Base-by-base conservation (phyloP, 805 yeast genomes). In the Soucietia sequanensis region DNA sequence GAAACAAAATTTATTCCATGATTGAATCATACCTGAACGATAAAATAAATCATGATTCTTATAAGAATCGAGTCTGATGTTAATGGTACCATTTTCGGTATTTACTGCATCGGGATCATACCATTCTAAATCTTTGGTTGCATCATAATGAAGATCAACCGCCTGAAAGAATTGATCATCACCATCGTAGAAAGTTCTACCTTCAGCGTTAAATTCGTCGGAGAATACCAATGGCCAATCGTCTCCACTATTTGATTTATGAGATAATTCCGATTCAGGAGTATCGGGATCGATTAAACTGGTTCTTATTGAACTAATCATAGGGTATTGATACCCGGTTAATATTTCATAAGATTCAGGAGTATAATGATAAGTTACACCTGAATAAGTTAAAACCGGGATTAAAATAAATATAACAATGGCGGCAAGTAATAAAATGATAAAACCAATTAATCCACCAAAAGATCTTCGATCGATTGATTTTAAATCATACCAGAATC, bases 91-190 rank as follows among this genome's bases (percentile, higher is more conserved):
- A 46, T 84, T 76, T 5, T 62, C 67, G 0, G 97, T 90, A 20
- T 80, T 72, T 3, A 73, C 79, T 1, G 96, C 96, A 56, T 90
- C 96, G 1, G 98, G 98, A 41, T 80, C 82, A 60, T 90, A 90
- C 96, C 96, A 90, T 65, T 90, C 97, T 53, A 88, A 71, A 68
- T 90, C 97, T 38, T 75, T 64, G 5, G 97, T 90, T 16, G 95
- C 95, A 35, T 75, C 90, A 59, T 90, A 90, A 57, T 88, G 78
- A 23, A 89, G 48, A 61, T 89, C 87, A 2, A 81, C 85, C 3
- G 88, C 96, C 28, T 84, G 76, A 84, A 91, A 90, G 54, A 84
- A 88, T 59, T 86, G 96, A 56, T 89, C 96, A 55, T 89, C 96
- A 28, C 91, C 93, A 6, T 78, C 83, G 58, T 87, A 89, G 55